Base-by-base conservation (phyloP, 495 filamentous ascomycete genomes). In the Talaromyces wortmannii region DNA sequence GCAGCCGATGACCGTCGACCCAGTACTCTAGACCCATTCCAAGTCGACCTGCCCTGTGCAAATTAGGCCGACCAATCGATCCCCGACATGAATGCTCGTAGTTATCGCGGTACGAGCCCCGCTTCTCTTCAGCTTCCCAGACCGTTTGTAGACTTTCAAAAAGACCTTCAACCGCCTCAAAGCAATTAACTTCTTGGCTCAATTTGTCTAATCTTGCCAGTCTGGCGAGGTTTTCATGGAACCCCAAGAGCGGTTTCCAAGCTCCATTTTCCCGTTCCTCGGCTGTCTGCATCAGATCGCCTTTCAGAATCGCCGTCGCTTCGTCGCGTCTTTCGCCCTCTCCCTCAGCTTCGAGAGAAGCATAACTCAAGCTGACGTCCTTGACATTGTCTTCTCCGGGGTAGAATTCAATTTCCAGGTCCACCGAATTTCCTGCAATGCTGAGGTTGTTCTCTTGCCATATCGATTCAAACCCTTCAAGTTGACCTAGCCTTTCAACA, bases 21-120 rank as follows among this genome's bases (percentile, higher is more conserved):
- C 92, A 97, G 66, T 95, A 98, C 57, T 96, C 88, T 42, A 97
- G 60, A 23, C 82, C 81, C 52, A 97, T 68, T 8, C 94, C 92
- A 4, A 96, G 68, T 50, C 81, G 82, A 18, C 78, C 78, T 52
- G 82, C 77, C 10, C 78, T 79, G 67, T 97, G 89, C 82, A 96
- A 87, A 13, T 78, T 74, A 0, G 94, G 94, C 33, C 78, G 81
- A 2, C 94, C 94, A 62, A 87, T 86, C 59, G 80, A 63, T 7
- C 73, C 71, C 50, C 59, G 68, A 56, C 67, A 81, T 16, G 71
- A 62, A 56, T 72, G 74, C 11, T 81, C 78, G 33, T 83, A 76
- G n/a, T 64, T 64, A 54, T 78, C 78, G 5, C 64, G 61, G 30
- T 62, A 69, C 55, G 78, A 69, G 2, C 69, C 56, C 0, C 69